These are phyloP conservation scores for Phytophthora crassamura DNA, from an alignment of 352 stramenopile genomes.

Conservation along the genomic window DNA sequence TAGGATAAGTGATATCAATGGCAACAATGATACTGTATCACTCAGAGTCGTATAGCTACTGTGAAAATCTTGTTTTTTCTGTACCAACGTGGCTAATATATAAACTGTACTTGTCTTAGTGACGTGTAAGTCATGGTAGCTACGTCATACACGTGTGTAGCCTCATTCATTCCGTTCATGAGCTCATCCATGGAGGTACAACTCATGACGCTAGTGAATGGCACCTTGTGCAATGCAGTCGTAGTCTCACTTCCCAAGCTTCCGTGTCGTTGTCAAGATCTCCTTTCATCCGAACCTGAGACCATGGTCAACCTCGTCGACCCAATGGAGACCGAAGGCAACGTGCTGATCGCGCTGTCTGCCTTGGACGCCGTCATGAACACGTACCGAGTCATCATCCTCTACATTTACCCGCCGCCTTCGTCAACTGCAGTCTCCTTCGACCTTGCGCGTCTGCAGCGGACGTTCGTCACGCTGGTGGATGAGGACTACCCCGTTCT, in stretches of 20 bases:
- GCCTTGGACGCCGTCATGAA: constrained; percentile 61
- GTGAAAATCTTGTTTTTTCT: too few species aligned
- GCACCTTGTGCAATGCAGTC: neutral
- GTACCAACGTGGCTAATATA: constrained; percentile 11
- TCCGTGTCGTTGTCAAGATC: constrained; percentile 2
- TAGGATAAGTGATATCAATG: too few species aligned
- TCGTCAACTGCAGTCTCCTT: constrained; percentile 15
- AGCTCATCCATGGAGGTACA: neutral
- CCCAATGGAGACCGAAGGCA: constrained; percentile 3
- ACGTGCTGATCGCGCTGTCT: constrained; percentile 40
- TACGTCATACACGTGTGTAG: neutral
- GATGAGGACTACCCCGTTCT: constrained; percentile 57
- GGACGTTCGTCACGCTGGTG: constrained; percentile 40
- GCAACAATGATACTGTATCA: too few species aligned
- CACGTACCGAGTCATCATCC: constrained; percentile 45
- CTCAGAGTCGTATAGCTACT: too few species aligned
- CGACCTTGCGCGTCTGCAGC: constrained; percentile 44
- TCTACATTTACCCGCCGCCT: constrained; percentile 61
- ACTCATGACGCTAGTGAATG: constrained; percentile 4
- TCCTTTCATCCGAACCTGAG: neutral
- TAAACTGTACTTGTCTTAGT: constrained; percentile 1
- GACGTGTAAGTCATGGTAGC: constrained; percentile 15
- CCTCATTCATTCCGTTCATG: neutral
- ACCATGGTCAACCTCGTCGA: constrained; percentile 17
- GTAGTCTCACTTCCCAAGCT: constrained; percentile 13